These are phyloP conservation scores for Cercospora nicotianae DNA, from an alignment of 2,329 filamentous ascomycete species.

Conservation along the genomic window DNA sequence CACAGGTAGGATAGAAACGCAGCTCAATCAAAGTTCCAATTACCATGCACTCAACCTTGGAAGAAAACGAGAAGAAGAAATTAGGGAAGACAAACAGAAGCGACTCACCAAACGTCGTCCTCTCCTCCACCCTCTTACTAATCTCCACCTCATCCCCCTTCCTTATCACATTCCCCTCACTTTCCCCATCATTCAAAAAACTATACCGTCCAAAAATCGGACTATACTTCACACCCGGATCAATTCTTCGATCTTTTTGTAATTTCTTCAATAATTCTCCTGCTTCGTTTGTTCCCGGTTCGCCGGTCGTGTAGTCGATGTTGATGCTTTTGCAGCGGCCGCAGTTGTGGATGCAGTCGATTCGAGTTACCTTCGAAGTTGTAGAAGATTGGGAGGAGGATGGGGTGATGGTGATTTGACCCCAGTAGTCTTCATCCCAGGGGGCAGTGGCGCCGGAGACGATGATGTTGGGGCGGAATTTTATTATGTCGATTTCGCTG, in stretches of 20 bases:
- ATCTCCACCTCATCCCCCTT: slow-evolving; percentile 50
- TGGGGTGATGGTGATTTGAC: slow-evolving; percentile 37
- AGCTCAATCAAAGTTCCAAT: no score
- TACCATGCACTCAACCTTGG: no score
- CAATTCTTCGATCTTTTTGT: slow-evolving; percentile 48
- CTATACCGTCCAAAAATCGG: slow-evolving; percentile 52
- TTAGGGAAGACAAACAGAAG: background rate
- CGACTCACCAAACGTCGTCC: slow-evolving; percentile 49
- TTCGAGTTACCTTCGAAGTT: slow-evolving; percentile 22
- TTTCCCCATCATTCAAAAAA: slow-evolving; percentile 39
- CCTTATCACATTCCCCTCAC: slow-evolving; percentile 36
- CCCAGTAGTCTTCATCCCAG: slow-evolving; percentile 53
- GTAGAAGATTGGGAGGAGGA: background rate
- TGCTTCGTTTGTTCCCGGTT: slow-evolving; percentile 39
- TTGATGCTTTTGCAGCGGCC: slow-evolving; percentile 50
- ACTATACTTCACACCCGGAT: slow-evolving; percentile 47
- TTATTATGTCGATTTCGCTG: slow-evolving; percentile 42
- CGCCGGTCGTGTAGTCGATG: slow-evolving; percentile 50
- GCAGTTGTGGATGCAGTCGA: slow-evolving; percentile 49
- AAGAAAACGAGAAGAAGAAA: no score
- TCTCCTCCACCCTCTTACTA: slow-evolving; percentile 41
- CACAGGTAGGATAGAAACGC: slow-evolving; percentile 4
- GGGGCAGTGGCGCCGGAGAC: slow-evolving; percentile 42
- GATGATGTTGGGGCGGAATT: slow-evolving; percentile 51
- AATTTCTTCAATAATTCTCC: slow-evolving; percentile 49